phyloP scores from a whole-genome alignment of 2,329 filamentous ascomycete species.

The Gnomoniopsis sp. region DNA sequence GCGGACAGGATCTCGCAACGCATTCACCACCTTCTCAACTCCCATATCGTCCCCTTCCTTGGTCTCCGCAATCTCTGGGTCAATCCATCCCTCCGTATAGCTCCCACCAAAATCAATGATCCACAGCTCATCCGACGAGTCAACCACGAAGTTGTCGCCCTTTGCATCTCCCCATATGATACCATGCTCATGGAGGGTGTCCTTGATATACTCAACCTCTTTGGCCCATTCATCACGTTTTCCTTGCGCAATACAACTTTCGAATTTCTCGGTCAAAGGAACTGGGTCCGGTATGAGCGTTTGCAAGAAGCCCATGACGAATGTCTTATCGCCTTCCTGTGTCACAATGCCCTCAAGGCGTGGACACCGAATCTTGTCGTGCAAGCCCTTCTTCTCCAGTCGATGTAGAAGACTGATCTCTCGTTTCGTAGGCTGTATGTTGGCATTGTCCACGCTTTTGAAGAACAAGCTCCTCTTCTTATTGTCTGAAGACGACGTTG shows the following conservation, averaged over 20 bases:
- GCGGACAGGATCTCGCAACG: constrained; percentile 1
- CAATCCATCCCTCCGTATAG: constrained; percentile 28
- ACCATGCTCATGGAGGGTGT: neutral
- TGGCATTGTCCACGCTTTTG: constrained; percentile 8
- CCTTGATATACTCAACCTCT: neutral
- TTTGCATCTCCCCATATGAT: constrained; percentile 31
- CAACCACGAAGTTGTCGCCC: constrained; percentile 29
- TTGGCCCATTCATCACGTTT: constrained; percentile 3
- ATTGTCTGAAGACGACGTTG: neutral
- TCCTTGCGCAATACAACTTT: neutral
- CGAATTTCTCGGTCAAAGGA: constrained; percentile 4
- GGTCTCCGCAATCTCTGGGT: constrained; percentile 10
- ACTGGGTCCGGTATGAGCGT: neutral
- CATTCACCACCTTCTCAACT: constrained; percentile 7
- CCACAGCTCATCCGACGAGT: constrained; percentile 26
- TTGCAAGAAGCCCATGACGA: constrained; percentile 11
- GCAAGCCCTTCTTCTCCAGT: neutral
- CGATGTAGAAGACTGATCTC: neutral
- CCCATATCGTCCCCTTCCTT: constrained; percentile 9
- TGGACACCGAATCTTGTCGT: neutral
- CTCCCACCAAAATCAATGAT: constrained; percentile 29
- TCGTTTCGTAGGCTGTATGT: constrained; percentile 6
- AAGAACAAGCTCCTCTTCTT: neutral
- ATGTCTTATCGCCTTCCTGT: neutral
- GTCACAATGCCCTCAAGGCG: constrained; percentile 4